These are phyloP conservation scores for Gossypium rotundifolium DNA, from an alignment of 345 rosid species.

Conservation along the genomic window DNA sequence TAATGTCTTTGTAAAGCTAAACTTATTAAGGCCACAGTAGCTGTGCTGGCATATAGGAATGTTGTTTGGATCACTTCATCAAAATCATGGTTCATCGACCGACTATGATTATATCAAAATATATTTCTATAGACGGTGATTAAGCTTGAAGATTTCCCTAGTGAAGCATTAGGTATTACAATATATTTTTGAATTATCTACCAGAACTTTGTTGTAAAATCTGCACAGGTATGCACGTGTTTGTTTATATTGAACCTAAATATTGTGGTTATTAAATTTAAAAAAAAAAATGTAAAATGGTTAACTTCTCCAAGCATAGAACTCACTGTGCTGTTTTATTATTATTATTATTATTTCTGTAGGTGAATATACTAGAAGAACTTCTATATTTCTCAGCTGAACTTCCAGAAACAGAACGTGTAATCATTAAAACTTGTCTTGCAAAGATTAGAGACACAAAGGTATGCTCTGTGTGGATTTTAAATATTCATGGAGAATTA, in stretches of 20 bases:
- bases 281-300: neutral
- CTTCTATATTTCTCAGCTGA: conserved; percentile 47
- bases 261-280: neutral
- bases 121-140: neutral
- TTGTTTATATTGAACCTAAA: neutral
- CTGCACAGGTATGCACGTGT: neutral
- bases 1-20: neutral
- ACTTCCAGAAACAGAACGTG: conserved; percentile 42
- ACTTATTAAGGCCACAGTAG: neutral
- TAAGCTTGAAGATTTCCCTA: neutral
- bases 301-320: neutral
- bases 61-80: neutral
- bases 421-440: conserved; percentile 48
- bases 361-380: conserved; percentile 87
- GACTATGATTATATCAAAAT: neutral
- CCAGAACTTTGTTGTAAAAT: neutral
- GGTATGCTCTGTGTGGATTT: conserved; percentile 35
- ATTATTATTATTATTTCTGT: conserved; percentile 1
- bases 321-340: conserved; percentile 8
- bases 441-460: conserved; percentile 66
- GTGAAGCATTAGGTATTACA: neutral
- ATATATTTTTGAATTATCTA: neutral
- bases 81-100: neutral
- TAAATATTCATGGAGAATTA: conserved; percentile 16
- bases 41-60: neutral